A percentile compares a stretch with the other conserved stretches of the same genome.
These are phyloP conservation scores for Saccharomycopsis amapae DNA, from an alignment of 805 yeast species.

Conservation along the genomic window DNA sequence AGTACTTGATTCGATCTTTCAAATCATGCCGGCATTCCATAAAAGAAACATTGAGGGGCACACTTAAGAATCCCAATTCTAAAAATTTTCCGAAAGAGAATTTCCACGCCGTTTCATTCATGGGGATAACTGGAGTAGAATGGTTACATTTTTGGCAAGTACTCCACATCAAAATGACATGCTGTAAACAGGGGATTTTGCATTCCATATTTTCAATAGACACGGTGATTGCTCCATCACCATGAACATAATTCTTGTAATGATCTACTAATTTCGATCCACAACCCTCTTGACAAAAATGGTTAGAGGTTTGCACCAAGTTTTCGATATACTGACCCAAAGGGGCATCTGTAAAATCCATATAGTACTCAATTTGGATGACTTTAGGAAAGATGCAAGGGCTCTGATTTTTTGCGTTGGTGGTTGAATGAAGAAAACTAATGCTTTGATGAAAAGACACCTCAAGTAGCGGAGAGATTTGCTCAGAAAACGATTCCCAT, in stretches of 20 bases:
- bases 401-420: slow-evolving; percentile 75
- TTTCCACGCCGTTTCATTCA: slow-evolving; percentile 85
- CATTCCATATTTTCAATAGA: slow-evolving; percentile 56
- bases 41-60: slow-evolving; percentile 44
- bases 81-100: slow-evolving; percentile 89
- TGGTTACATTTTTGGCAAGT: slow-evolving; percentile 73
- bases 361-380: slow-evolving; percentile 78
- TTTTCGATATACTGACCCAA: slow-evolving; percentile 86
- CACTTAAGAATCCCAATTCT: slow-evolving; percentile 77
- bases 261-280: slow-evolving; percentile 66
- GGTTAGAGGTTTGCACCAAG: slow-evolving; percentile 57
- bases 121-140: slow-evolving; percentile 67
- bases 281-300: slow-evolving; percentile 75
- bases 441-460: slow-evolving; percentile 74
- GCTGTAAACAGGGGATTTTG: slow-evolving; percentile 50
- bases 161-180: slow-evolving; percentile 84
- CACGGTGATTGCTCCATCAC: slow-evolving; percentile 74
- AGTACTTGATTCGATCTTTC: slow-evolving; percentile 74
- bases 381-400: slow-evolving; percentile 90
- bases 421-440: slow-evolving; percentile 71
- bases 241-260: slow-evolving; percentile 85
- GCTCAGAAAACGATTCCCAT: slow-evolving; percentile 58
- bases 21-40: slow-evolving; percentile 76
- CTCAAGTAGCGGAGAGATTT: slow-evolving; percentile 52
- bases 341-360: slow-evolving; percentile 77